These are phyloP conservation scores for Solanum pimpinellifolium DNA, from an alignment of 257 asterid genomes.

Conservation along the genomic window DNA sequence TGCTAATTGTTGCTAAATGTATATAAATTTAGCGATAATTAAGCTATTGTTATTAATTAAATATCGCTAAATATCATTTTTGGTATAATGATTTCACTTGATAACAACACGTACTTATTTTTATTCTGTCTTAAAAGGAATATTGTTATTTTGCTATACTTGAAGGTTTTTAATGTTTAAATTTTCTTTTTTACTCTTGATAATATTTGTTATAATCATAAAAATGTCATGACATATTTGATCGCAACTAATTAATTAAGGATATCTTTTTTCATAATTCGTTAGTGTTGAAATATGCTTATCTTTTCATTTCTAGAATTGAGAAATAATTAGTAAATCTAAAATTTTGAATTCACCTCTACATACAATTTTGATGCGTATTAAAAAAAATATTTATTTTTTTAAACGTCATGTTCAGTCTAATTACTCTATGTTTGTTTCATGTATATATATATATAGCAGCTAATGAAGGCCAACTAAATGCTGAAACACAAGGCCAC, in stretches of 20 bases:
- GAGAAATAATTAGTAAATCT: neutral
- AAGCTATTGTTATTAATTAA: neutral
- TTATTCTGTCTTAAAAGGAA: neutral
- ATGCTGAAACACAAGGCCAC: neutral
- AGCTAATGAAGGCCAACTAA: neutral
- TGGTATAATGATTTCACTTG: neutral
- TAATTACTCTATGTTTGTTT: neutral
- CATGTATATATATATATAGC: neutral
- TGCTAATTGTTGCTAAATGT: too few species aligned
- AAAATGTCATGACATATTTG: neutral
- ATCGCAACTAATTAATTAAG: neutral
- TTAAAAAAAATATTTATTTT: accelerated
- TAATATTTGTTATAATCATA: neutral
- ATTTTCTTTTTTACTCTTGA: neutral
- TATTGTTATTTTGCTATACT: neutral
- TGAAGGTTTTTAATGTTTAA: neutral
- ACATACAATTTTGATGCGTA: neutral
- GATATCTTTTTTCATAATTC: neutral
- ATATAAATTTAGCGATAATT: accelerated
- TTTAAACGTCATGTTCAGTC: neutral
- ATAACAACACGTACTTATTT: neutral
- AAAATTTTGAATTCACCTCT: neutral
- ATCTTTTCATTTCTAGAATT: neutral
- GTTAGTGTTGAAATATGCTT: neutral
- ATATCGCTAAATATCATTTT: too few species aligned